A percentile compares a stretch with the other conserved stretches of the same genome.
phyloP scores from a whole-genome alignment of 169 alveolate species.

The Plasmodium gonderi region DNA sequence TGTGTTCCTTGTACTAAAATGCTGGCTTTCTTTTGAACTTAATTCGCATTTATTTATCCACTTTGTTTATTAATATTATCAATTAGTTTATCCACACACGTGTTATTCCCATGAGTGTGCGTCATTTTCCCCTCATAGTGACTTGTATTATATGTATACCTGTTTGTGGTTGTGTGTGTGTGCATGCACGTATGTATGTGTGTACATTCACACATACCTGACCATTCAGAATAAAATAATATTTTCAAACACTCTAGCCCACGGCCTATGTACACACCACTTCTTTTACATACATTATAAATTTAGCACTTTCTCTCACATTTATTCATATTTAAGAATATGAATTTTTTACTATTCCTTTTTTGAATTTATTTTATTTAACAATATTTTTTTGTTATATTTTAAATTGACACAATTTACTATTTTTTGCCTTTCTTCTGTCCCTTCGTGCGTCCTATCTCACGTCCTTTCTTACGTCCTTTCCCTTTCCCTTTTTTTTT shows the following conservation, averaged over 20 bases:
- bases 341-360: not conserved
- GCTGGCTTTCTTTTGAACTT: no score
- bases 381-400: constrained; percentile 42
- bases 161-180: not conserved
- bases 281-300: not conserved
- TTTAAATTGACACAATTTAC: constrained; percentile 12
- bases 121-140: no score
- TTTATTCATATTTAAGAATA: not conserved
- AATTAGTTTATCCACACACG: not conserved
- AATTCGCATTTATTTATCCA: no score
- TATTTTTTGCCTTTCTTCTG: not conserved
- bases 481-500: no score
- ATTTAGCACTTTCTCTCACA: not conserved
- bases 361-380: constrained; percentile 26
- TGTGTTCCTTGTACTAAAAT: no score
- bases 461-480: no score
- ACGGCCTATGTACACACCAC: not conserved
- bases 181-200: not conserved
- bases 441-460: not conserved
- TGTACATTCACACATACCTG: not conserved
- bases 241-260: not conserved
- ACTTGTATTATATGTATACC: no score
- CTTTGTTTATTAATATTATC: not conserved
- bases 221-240: not conserved
- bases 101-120: no score